These are phyloP conservation scores for Aechmea fasciata DNA, from an alignment of 176 grass and related monocot genomes.

Conservation along the genomic window DNA sequence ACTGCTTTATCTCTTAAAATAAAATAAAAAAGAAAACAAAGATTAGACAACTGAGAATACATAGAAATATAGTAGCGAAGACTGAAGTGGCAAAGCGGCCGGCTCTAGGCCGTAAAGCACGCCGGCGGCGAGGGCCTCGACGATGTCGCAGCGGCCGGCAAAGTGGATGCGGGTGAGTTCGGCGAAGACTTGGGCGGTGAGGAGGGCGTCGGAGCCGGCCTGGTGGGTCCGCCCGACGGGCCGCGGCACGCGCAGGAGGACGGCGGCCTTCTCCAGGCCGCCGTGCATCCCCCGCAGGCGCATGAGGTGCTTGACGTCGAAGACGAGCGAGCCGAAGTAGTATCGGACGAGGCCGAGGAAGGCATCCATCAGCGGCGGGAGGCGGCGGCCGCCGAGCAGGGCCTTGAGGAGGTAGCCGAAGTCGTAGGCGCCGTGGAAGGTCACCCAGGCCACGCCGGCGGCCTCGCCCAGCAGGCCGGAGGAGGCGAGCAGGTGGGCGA, in stretches of 20 bases:
- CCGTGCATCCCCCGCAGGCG: constrained; percentile 34
- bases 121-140: constrained; percentile 35
- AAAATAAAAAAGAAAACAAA: too few species aligned
- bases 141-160: constrained; percentile 7
- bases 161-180: constrained; percentile 54
- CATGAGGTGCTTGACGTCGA: constrained; percentile 75
- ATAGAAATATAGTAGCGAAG: too few species aligned
- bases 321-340: constrained; percentile 52
- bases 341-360: constrained; percentile 44
- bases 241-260: constrained; percentile 36
- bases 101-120: constrained; percentile 49
- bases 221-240: constrained; percentile 48
- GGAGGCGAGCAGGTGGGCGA: constrained; percentile 53
- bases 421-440: constrained; percentile 81
- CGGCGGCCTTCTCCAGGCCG: constrained; percentile 48
- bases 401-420: constrained; percentile 63
- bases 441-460: constrained; percentile 38
- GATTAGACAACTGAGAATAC: too few species aligned
- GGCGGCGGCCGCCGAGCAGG: constrained; percentile 27
- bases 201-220: constrained; percentile 63
- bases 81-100: too few species aligned
- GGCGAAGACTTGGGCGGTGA: constrained; percentile 59
- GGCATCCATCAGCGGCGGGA: constrained; percentile 32
- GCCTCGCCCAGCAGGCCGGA: constrained; percentile 56
- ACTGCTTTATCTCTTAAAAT: too few species aligned